Evolutionary conservation across 768 basidiomycete species (phyloP).

Genomic region (Roridomyces roridus): DNA sequence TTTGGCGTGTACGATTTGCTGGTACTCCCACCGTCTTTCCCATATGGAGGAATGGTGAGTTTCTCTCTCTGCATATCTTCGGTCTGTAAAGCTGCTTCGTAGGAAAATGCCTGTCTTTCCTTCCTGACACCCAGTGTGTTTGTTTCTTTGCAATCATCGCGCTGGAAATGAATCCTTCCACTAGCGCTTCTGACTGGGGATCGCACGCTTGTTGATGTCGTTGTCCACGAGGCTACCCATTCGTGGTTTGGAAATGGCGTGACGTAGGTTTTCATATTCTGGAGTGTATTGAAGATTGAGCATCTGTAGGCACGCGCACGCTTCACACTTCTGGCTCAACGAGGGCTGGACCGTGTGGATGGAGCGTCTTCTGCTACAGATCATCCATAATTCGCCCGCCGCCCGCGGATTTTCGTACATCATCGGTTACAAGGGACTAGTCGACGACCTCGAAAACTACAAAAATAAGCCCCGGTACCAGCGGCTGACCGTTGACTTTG

Average conservation of each 20-base stretch:
- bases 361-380: conserved; percentile 78
- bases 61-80: background rate
- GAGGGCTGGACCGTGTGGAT: conserved; percentile 96
- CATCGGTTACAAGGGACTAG: conserved; percentile 74
- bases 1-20: conserved; percentile 92
- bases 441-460: conserved; percentile 73
- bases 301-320: conserved; percentile 63
- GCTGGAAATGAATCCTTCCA: background rate
- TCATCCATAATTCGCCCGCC: conserved; percentile 68
- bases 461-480: conserved; percentile 73
- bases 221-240: conserved; percentile 87
- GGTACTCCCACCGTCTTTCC: conserved; percentile 90
- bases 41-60: conserved; percentile 87
- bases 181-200: conserved; percentile 87
- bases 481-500: conserved; percentile 77
- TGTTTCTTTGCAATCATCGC: background rate
- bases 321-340: conserved; percentile 88
- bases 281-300: background rate
- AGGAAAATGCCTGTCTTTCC: conserved; percentile 91
- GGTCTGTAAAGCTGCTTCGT: conserved; percentile 10
- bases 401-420: conserved; percentile 83
- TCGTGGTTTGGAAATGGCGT: conserved; percentile 95
- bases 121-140: conserved; percentile 86
- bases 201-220: conserved; percentile 84
- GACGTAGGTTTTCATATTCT: conserved; percentile 48